Conservation (phyloP, 805 yeast genomes). For the Helenozyma rhizophorensis region DNA sequence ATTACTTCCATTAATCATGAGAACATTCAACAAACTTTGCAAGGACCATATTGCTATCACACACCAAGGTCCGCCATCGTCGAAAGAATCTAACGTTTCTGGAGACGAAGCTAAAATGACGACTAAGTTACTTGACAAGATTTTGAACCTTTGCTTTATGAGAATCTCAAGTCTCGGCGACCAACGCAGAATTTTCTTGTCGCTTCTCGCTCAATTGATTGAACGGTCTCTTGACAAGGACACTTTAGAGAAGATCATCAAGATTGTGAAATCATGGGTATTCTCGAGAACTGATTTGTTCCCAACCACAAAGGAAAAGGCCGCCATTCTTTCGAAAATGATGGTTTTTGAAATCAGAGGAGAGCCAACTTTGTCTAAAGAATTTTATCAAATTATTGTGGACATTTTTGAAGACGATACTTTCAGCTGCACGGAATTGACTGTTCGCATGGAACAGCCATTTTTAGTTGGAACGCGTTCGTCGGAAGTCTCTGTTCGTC, state of each 20-base stretch:
- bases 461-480: constrained; percentile 90
- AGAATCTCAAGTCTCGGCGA: constrained; percentile 88
- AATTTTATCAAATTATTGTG: constrained; percentile 80
- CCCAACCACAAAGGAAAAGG: constrained; percentile 95
- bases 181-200: constrained; percentile 82
- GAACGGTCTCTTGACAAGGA: constrained; percentile 81
- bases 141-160: constrained; percentile 70
- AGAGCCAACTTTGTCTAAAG: constrained; percentile 69
- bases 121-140: constrained; percentile 68
- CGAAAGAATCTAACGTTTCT: constrained; percentile 25
- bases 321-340: constrained; percentile 91
- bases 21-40: constrained; percentile 83
- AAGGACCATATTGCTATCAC: constrained; percentile 77
- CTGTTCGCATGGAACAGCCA: constrained; percentile 94
- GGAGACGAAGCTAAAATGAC: constrained; percentile 81
- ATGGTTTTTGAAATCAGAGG: constrained; percentile 87
- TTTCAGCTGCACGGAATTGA: constrained; percentile 77
- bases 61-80: constrained; percentile 40
- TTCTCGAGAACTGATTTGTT: constrained; percentile 77
- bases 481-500: constrained; percentile 68
- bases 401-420: constrained; percentile 81
- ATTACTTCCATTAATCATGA: constrained; percentile 70
- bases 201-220: constrained; percentile 81
- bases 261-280: constrained; percentile 84
- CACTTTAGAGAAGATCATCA: constrained; percentile 68